These are phyloP conservation scores for Calocybe cyanea DNA, from an alignment of 768 basidiomycete genomes.

Conservation along the genomic window DNA sequence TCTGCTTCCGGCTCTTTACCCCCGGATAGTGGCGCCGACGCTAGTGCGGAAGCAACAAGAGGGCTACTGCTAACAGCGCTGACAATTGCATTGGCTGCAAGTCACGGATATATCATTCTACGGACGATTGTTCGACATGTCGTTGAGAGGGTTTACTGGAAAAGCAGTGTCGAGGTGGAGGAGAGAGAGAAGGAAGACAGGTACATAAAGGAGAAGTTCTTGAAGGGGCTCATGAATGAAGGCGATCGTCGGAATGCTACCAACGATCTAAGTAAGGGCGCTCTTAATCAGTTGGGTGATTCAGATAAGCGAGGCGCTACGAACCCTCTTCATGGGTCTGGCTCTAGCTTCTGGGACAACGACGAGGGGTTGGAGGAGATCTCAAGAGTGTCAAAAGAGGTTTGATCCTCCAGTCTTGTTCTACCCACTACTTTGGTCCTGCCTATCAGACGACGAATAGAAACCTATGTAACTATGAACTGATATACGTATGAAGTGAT, in stretches of 20 bases:
- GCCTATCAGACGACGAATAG: no score
- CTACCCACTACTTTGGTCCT: no score
- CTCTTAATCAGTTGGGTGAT: not conserved
- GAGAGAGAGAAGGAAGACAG: constrained; percentile 54
- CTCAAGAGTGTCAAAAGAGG: constrained; percentile 59
- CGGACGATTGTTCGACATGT: constrained; percentile 61
- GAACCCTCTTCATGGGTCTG: constrained; percentile 15
- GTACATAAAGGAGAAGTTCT: constrained; percentile 36
- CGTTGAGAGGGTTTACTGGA: constrained; percentile 76
- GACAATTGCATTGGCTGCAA: constrained; percentile 76
- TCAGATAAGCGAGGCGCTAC: not conserved
- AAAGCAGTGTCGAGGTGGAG: constrained; percentile 62
- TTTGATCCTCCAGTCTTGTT: no score
- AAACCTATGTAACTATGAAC: no score
- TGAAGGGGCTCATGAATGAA: constrained; percentile 24
- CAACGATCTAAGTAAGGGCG: not conserved
- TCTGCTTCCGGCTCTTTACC: constrained; percentile 14
- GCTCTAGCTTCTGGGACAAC: constrained; percentile 57
- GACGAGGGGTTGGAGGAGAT: constrained; percentile 79
- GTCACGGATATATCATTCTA: constrained; percentile 78
- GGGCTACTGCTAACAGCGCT: constrained; percentile 60
- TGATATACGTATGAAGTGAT: no score
- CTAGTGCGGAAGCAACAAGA: constrained; percentile 33
- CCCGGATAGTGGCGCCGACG: constrained; percentile 10
- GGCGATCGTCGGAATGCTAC: constrained; percentile 8